Base-by-base conservation (phyloP, 2,329 filamentous ascomycete genomes). In the Byssochlamys sp. region DNA sequence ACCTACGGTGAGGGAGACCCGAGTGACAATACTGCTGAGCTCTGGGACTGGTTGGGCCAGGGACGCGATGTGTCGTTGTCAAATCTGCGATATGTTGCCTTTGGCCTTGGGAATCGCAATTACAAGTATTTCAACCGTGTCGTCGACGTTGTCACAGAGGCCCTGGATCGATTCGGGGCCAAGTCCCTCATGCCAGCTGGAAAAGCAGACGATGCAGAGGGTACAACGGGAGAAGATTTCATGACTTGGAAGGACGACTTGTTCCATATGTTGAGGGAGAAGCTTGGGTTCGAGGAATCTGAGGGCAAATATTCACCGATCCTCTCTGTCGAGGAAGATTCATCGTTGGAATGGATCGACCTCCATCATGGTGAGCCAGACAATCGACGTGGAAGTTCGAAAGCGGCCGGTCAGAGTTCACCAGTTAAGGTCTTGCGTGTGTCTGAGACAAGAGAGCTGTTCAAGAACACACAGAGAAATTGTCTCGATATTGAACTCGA, bases 41-140 rank as follows among this genome's bases (percentile, higher is more conserved):
- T 96, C 76, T 95, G 66, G 63, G 64, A 91, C 77, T 91, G 95
- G 74, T 91, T 95, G 73, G 83, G 92, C 66, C 87, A 81, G 54
- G 81, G 81, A 60, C 87, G 91, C 12, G 87, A 90, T 54, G 78
- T 85, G 54, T 76, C 81, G 61, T 92, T 96, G 74, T 86, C 85
- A 10, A 64, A 64, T n/a, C 62, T 83, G 87, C 70, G 81, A 80
- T 96, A 90, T 69, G 89, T 95, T 66, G 85, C 90, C 56, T 96
- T 96, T 66, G 91, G 91, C 63, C 84, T 96, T 45, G 91, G 91
- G 58, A 96, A 96, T 80, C 95, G 95, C 78, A 96, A 91, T 31
- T 96, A 96, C 73, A 91, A 96, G 72, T 91, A 96, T 78, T 96
- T 95, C 80, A 96, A 96, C 78, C 88, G 87, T 53, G 92, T 96